Evolutionary conservation across 2,329 filamentous ascomycete genomes (phyloP).

Genomic region (Cladophialophora psammophila): DNA sequence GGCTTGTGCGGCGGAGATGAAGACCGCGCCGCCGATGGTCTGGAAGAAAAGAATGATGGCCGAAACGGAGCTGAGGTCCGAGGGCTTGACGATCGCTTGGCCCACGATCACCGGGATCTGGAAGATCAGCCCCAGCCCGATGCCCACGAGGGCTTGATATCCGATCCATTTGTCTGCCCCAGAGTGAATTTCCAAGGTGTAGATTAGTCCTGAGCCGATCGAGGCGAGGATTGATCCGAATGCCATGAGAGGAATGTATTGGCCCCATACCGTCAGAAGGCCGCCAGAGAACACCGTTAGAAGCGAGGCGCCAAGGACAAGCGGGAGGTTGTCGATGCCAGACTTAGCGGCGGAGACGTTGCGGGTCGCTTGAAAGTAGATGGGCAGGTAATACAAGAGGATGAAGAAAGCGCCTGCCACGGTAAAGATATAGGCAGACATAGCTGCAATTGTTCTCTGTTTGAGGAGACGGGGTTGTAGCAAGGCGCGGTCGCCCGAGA

Average conservation of each 20-base stretch:
- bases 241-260: constrained; percentile 42
- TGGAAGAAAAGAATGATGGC: constrained; percentile 44
- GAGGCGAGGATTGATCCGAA: constrained; percentile 41
- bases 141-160: constrained; percentile 47
- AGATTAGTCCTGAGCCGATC: constrained; percentile 46
- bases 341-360: constrained; percentile 46
- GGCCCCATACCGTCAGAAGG: constrained; percentile 43
- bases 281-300: constrained; percentile 46
- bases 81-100: constrained; percentile 41
- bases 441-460: constrained; percentile 47
- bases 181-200: constrained; percentile 44
- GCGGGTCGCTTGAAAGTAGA: constrained; percentile 58
- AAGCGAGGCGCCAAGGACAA: constrained; percentile 49
- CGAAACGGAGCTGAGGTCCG: constrained; percentile 43
- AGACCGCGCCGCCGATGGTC: constrained; percentile 46
- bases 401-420: constrained; percentile 48
- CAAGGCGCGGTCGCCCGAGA: constrained; percentile 51
- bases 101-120: constrained; percentile 43
- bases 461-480: constrained; percentile 49
- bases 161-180: constrained; percentile 47
- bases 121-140: constrained; percentile 43
- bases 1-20: constrained; percentile 45
- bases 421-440: constrained; percentile 49
- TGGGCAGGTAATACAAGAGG: constrained; percentile 56
- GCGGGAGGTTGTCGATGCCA: constrained; percentile 53